Evolutionary conservation across 805 yeast species (phyloP).

Genomic region (Wickerhamiella domercqiae): DNA sequence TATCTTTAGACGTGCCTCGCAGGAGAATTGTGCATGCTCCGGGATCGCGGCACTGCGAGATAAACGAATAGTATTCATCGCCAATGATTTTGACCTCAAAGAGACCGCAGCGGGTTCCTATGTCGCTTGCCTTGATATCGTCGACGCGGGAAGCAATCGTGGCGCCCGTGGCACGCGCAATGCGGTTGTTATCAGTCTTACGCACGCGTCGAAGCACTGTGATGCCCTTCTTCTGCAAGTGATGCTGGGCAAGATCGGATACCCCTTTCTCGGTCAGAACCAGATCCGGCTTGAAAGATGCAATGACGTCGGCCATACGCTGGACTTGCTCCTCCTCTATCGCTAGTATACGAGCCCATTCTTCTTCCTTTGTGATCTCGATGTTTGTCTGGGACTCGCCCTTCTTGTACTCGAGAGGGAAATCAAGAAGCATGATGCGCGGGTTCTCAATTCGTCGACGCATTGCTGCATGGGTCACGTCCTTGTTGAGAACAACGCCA

Average conservation of each 20-base stretch:
- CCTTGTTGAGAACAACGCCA: constrained; percentile 89
- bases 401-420: constrained; percentile 95
- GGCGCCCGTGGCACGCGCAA: constrained; percentile 95
- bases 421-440: constrained; percentile 73
- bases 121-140: constrained; percentile 78
- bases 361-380: constrained; percentile 89
- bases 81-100: constrained; percentile 92
- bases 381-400: constrained; percentile 98
- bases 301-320: constrained; percentile 66
- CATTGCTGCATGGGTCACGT: constrained; percentile 98
- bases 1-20: constrained; percentile 95
- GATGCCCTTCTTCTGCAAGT: constrained; percentile 81
- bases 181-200: constrained; percentile 90
- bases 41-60: constrained; percentile 69
- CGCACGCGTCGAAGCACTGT: constrained; percentile 86
- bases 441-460: constrained; percentile 80
- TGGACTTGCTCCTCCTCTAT: constrained; percentile 97
- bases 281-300: constrained; percentile 77
- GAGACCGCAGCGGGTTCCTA: constrained; percentile 78
- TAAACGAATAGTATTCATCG: constrained; percentile 86
- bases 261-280: constrained; percentile 98
- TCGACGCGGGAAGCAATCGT: constrained; percentile 91
- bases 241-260: constrained; percentile 94
- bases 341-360: constrained; percentile 88
- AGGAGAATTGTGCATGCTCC: constrained; percentile 85